phyloP scores from a whole-genome alignment of 768 basidiomycete genomes.

The Agrocybe chaxingu region DNA sequence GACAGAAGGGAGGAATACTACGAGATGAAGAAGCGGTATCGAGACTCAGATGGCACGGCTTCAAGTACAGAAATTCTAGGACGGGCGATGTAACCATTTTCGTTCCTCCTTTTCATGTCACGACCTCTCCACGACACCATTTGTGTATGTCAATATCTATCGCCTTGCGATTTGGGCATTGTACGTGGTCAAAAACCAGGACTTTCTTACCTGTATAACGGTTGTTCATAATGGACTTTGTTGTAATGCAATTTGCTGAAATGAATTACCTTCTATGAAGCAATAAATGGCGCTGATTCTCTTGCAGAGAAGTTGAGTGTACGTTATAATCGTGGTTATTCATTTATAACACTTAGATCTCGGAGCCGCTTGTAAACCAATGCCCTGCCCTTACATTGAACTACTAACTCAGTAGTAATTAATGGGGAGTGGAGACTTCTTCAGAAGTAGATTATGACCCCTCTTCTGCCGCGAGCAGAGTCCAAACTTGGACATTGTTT shows the following conservation, averaged over 20 bases:
- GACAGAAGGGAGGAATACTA: conserved; percentile 20
- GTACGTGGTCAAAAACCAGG: background rate
- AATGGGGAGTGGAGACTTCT: no score
- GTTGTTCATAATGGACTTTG: no score
- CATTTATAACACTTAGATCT: no score
- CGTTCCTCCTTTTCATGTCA: conserved; percentile 1
- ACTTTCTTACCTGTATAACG: background rate
- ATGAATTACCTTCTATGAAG: no score
- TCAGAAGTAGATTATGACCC: background rate
- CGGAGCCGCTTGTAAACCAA: no score
- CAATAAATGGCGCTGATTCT: no score
- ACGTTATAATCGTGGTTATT: no score
- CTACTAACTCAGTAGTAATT: no score
- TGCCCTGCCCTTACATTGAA: no score
- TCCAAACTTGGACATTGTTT: conserved; percentile 61
- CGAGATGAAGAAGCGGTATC: conserved; percentile 21
- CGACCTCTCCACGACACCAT: background rate
- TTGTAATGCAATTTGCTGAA: no score
- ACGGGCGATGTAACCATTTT: conserved; percentile 8
- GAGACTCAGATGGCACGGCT: conserved; percentile 17
- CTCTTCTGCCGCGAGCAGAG: conserved; percentile 18
- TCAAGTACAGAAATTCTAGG: conserved; percentile 15
- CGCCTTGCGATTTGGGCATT: no score
- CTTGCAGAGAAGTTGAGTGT: no score
- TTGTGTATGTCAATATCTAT: background rate